Base-by-base conservation (phyloP, 345 rosid species). In the Arabidopsis thaliana region DNA sequence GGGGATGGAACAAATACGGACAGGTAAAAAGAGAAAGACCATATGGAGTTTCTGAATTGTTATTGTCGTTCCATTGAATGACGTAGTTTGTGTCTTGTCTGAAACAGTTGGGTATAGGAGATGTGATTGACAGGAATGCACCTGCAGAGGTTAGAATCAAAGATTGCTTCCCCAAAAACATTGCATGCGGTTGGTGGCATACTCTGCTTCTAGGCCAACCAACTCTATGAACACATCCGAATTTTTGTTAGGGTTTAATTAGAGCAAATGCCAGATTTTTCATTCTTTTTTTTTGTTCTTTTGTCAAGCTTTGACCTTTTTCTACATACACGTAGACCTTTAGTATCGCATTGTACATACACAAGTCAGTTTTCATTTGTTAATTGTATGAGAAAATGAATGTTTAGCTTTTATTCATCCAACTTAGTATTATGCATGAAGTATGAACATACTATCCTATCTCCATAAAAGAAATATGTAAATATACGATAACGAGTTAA, bases 1-100 rank as follows among this genome's bases (percentile, higher is more conserved):
- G 99, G 99, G 99, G 99, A 45, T 96, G 99, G 99, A 96, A 93
- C 90, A 96, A 96, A 80, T 96, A 96, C 57, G 99, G 97, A 11
- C 99, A 95, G 99, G 99, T 95, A 86, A 67, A 36, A 23, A 42
- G 20, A 28, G 0, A n/a, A n/a, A 34, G 45, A 65, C 58, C 38
- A 65, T 44, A 44, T 45, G 4, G 32, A 63, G 64, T 75, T 61
- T 41, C 10, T 5, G 16, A 62, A 41, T 66, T 16, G 20, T 67
- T 41, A 14, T 60, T 51, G 22, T 4, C 20, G 53, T 55, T 48
- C 11, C 38, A 11, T 32, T 55, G 51, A 45, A 72, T 8, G 69
- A 78, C 22, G 36, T 8, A 59, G 4, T 50, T 50, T 61, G 12
- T 48, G 36, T 16, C 20, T 16, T 69, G 25, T 76, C 7, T 82